Percentiles rank a stretch among this genome's conserved stretches.
Conservation (phyloP, 345 rosid genomes). For the Acer campestre region DNA sequence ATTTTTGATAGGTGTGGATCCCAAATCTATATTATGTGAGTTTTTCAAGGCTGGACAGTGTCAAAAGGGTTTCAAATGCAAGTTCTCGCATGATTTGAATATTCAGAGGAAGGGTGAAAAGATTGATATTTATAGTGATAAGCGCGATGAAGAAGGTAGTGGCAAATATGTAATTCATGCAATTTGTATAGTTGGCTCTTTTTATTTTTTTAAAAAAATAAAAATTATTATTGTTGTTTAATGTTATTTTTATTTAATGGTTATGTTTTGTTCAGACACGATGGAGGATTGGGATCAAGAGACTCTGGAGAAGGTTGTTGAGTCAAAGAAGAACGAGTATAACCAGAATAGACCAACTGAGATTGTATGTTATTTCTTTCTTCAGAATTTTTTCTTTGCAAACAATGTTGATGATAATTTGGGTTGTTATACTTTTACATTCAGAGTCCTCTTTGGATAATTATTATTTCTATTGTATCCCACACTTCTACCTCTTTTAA, state of each 20-base stretch:
- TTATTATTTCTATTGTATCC: background rate
- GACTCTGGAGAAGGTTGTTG: slow-evolving; percentile 89
- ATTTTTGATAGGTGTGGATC: slow-evolving; percentile 78
- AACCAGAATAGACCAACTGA: slow-evolving; percentile 94
- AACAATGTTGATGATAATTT: slow-evolving; percentile 4
- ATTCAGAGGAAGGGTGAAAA: slow-evolving; percentile 98
- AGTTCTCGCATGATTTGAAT: slow-evolving; percentile 93
- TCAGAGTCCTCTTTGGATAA: background rate
- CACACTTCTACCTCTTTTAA: background rate
- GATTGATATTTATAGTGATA: slow-evolving; percentile 83
- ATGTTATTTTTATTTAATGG: background rate
- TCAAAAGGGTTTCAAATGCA: slow-evolving; percentile 89
- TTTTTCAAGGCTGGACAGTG: slow-evolving; percentile 94
- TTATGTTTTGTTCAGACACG: slow-evolving; percentile 38
- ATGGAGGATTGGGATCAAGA: slow-evolving; percentile 99
- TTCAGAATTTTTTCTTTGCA: background rate
- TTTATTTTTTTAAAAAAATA: too few relatives aligned
- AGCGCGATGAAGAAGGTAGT: slow-evolving; percentile 87
- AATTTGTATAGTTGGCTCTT: slow-evolving; percentile 8
- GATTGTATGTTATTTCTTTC: slow-evolving; percentile 54
- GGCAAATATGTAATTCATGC: background rate
- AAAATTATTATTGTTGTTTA: background rate
- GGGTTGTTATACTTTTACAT: background rate
- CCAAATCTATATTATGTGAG: slow-evolving; percentile 89
- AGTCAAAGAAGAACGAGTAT: slow-evolving; percentile 79